A percentile compares a stretch with the other conserved stretches of the same genome.
These are phyloP conservation scores for Candida loeiensis DNA, from an alignment of 805 yeast species.

Conservation along the genomic window DNA sequence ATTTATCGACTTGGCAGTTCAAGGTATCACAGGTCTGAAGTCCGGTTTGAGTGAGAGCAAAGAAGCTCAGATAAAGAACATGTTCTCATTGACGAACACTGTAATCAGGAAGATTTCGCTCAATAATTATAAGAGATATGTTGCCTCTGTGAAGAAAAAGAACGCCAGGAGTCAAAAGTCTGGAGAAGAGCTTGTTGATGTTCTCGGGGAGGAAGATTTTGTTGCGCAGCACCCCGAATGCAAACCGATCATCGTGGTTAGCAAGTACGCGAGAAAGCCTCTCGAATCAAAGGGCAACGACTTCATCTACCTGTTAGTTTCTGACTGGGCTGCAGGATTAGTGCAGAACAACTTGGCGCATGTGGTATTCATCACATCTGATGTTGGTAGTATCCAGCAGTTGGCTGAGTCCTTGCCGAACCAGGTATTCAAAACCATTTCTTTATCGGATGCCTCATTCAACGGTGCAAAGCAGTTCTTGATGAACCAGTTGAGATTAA, in stretches of 20 bases:
- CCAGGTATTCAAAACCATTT: conserved; percentile 73
- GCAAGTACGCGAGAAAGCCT: conserved; percentile 61
- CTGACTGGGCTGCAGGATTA: conserved; percentile 86
- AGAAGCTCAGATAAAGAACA: conserved; percentile 77
- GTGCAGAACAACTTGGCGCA: conserved; percentile 80
- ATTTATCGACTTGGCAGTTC: conserved; percentile 79
- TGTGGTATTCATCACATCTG: conserved; percentile 84
- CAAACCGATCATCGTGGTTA: conserved; percentile 83
- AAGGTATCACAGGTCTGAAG: conserved; percentile 90
- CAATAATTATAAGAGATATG: conserved; percentile 29
- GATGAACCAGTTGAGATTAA: conserved; percentile 44
- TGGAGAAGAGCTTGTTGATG: conserved; percentile 25
- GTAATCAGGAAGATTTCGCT: conserved; percentile 67
- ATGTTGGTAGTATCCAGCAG: conserved; percentile 68
- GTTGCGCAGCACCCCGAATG: conserved; percentile 80
- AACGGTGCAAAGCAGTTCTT: conserved; percentile 71
- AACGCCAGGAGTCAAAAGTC: conserved; percentile 17
- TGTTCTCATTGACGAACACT: conserved; percentile 65
- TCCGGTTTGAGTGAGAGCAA: conserved; percentile 82
- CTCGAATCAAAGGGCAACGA: conserved; percentile 41
- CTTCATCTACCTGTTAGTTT: conserved; percentile 66
- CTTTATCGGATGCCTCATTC: conserved; percentile 77
- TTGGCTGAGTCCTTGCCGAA: conserved; percentile 76
- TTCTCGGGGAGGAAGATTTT: conserved; percentile 71
- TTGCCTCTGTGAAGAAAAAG: conserved; percentile 17